phyloP scores from a whole-genome alignment of 106 monocot species.

The Dioscorea dumetorum region DNA sequence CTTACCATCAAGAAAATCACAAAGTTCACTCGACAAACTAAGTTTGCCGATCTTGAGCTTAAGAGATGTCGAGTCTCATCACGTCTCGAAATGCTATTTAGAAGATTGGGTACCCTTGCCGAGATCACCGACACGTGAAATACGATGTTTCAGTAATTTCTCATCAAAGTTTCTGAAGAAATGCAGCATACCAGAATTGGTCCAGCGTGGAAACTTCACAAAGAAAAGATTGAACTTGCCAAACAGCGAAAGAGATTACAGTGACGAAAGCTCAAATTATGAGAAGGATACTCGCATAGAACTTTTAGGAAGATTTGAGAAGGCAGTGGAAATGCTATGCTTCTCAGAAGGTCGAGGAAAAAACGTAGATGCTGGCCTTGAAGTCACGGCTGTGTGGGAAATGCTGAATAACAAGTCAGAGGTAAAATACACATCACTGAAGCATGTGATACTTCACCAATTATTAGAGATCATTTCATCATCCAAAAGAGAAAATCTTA shows the following conservation, averaged over 20 bases:
- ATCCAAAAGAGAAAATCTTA: constrained; percentile 61
- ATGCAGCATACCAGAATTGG: constrained; percentile 43
- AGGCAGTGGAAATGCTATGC: constrained; percentile 52
- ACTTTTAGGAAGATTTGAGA: constrained; percentile 59
- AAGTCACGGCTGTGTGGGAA: constrained; percentile 62
- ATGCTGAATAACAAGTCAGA: constrained; percentile 48
- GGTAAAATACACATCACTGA: constrained; percentile 35
- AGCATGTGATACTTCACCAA: constrained; percentile 69
- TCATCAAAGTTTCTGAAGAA: constrained; percentile 49
- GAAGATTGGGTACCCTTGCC: constrained; percentile 25
- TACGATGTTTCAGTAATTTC: constrained; percentile 76
- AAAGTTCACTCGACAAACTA: constrained; percentile 30
- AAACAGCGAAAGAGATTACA: constrained; percentile 45
- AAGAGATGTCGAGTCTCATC: constrained; percentile 28
- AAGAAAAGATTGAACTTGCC: constrained; percentile 45
- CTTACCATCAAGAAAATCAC: constrained; percentile 26
- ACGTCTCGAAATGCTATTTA: constrained; percentile 26
- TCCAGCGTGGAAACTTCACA: constrained; percentile 42
- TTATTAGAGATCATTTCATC: constrained; percentile 61
- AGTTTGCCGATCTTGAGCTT: constrained; percentile 42
- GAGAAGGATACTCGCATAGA: constrained; percentile 41
- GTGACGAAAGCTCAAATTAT: constrained; percentile 38
- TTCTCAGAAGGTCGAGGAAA: constrained; percentile 37
- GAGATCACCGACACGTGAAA: constrained; percentile 36
- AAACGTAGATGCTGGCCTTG: constrained; percentile 36